Conservation (phyloP, 495 filamentous ascomycete genomes). For the Penicillium herquei region DNA sequence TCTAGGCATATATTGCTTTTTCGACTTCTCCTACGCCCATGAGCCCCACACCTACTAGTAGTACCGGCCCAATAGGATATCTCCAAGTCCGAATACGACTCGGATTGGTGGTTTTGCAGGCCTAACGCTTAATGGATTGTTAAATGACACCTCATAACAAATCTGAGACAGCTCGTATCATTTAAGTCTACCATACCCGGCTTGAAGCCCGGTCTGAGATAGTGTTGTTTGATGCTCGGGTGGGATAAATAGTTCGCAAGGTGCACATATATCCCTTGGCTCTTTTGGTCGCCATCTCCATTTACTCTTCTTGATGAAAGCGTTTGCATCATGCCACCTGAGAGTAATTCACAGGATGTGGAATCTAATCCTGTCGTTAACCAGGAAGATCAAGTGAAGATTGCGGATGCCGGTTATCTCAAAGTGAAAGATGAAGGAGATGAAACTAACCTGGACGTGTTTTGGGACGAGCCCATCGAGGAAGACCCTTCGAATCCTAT, state of each 20-base stretch:
- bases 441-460: background rate
- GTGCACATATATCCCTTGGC: background rate
- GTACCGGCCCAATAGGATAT: background rate
- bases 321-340: background rate
- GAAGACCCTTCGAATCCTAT: constrained; percentile 67
- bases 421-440: background rate
- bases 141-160: background rate
- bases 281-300: background rate
- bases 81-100: background rate
- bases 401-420: background rate
- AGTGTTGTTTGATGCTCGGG: no score
- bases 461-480: background rate
- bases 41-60: background rate
- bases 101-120: background rate
- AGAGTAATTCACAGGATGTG: background rate
- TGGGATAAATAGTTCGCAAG: no score
- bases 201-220: no score
- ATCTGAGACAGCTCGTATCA: background rate
- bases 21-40: background rate
- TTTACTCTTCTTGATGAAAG: background rate
- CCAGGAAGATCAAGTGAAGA: background rate
- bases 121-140: background rate
- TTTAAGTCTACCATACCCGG: background rate
- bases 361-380: background rate
- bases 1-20: no score